phyloP scores from a whole-genome alignment of 2,329 filamentous ascomycete genomes.

The Monosporascus sp. region DNA sequence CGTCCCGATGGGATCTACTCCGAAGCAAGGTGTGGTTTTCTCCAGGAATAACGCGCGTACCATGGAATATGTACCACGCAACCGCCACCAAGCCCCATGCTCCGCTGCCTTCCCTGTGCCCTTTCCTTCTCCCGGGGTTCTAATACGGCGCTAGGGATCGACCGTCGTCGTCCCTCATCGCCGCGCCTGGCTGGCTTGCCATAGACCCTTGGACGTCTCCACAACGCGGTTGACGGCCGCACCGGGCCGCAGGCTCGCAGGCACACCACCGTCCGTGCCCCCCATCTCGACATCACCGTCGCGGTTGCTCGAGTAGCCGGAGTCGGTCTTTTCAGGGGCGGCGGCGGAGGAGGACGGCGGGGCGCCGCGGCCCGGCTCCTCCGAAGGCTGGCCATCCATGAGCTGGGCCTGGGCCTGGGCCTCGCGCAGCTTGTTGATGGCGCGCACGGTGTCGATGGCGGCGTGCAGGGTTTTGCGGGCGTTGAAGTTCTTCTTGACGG shows the following conservation, averaged over 20 bases:
- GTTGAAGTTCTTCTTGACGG: constrained; percentile 72
- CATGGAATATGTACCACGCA: too few species aligned
- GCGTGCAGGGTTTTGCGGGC: constrained; percentile 63
- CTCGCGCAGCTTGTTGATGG: constrained; percentile 66
- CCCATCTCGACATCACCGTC: constrained; percentile 44
- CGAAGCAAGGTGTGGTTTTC: too few species aligned
- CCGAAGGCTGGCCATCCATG: constrained; percentile 56
- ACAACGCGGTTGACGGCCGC: constrained; percentile 50
- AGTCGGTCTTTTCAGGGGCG: constrained; percentile 37
- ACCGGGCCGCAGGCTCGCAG: constrained; percentile 50
- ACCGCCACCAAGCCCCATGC: too few species aligned
- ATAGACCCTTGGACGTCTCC: constrained; percentile 61
- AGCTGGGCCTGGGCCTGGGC: constrained; percentile 47
- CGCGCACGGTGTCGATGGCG: constrained; percentile 65
- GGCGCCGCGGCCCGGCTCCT: constrained; percentile 41
- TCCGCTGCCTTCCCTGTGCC: too few species aligned
- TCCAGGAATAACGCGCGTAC: too few species aligned
- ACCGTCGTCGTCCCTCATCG: constrained; percentile 11
- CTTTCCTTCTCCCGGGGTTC: too few species aligned
- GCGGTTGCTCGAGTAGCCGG: constrained; percentile 41
- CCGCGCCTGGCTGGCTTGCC: constrained; percentile 37
- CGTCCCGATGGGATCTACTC: too few species aligned
- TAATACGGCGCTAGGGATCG: too few species aligned
- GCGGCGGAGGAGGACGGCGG: constrained; percentile 29
- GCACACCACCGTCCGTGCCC: constrained; percentile 35